Conservation (phyloP, 2,329 filamentous ascomycete species). For the Claviceps maximensis region DNA sequence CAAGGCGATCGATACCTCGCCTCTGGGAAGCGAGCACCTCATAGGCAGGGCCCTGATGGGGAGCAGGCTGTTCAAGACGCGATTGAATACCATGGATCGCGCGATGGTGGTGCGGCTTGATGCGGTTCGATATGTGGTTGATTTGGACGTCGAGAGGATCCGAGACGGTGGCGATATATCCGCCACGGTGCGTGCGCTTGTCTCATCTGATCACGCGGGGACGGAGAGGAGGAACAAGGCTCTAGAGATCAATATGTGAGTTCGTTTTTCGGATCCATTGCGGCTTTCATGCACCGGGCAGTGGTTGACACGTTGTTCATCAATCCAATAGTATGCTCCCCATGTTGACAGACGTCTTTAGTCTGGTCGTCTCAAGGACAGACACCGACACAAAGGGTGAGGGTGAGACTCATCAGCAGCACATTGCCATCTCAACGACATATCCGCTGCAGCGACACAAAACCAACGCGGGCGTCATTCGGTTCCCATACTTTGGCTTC, state of each 20-base stretch:
- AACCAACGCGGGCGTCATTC: conserved; percentile 1
- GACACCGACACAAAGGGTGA: neutral
- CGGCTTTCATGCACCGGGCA: too few relatives aligned
- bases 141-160: neutral
- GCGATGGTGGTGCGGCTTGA: neutral
- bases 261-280: too few relatives aligned
- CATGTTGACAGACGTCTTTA: conserved; percentile 3
- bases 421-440: neutral
- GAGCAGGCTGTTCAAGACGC: conserved; percentile 4
- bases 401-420: neutral
- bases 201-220: too few relatives aligned
- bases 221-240: too few relatives aligned
- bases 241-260: neutral
- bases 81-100: conserved; percentile 1
- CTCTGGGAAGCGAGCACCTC: neutral
- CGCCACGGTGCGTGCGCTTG: neutral
- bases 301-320: neutral
- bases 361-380: neutral
- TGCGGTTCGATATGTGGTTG: neutral
- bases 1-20: neutral
- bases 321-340: neutral
- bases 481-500: conserved; percentile 3
- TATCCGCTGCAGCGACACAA: neutral
- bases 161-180: neutral
- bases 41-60: conserved; percentile 1